Base-by-base conservation (phyloP, 176 grass and related monocot genomes). In the Raddia distichophylla region DNA sequence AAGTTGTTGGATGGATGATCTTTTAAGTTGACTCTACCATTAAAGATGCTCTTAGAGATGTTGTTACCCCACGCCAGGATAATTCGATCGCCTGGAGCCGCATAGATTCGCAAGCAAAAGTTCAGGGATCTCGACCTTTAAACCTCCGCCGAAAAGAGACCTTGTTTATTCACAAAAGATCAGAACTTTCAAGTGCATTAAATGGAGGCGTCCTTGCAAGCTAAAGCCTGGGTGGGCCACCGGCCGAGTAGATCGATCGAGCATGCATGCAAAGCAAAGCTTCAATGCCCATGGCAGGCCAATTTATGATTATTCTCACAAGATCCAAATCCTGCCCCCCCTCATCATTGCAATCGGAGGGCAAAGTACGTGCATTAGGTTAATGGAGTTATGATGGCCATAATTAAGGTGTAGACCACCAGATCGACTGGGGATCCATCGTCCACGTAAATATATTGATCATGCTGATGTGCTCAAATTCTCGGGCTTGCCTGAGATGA, bases 261-360 rank as follows among this genome's bases (percentile, higher is more conserved):
- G 5, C 58, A 3, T 17, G 69, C 33, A 53, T 82, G 58, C 34
- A 10, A 35, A 73, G 67, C 79, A 64, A 82, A 44, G 81, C 75
- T 85, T 84, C 46, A 75, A 84, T 75, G 82, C 15, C 33, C 18
- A 64, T 82, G 72, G 43, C 83, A 82, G 65, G 43, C 37, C 58
- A 65, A 67, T 89, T 77, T 73, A 82, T 67, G 87, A 73, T 82
- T 82, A 73, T 89, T 82, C 87, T 72, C 59, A 8, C 51, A 66
- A 46, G 83, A 77, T 86, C 73, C 83, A 89, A 81, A 89, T 72
- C 83, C 50, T 62, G 48, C 63, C 46, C 42, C 52, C 44, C 22
- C 60, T 27, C 78, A 82, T 89, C 72, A 89, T 86, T 89, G 78
- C 72, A 15, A 48, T 44, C 64, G 10, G 11, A 54, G 42, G 65